Base-by-base conservation (phyloP, 805 yeast species). In the Saccharomycopsis schoenii region DNA sequence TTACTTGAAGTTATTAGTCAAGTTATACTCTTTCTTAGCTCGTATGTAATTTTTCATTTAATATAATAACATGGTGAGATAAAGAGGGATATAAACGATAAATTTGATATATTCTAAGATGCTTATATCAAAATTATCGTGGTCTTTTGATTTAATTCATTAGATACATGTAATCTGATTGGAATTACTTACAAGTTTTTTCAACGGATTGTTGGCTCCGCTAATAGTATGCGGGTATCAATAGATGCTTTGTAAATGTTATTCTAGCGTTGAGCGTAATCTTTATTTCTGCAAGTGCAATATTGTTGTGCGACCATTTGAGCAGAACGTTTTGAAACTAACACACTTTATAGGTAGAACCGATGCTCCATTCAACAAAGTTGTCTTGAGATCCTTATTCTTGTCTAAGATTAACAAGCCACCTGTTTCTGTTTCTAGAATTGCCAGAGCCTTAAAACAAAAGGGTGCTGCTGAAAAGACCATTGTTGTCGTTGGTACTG, bases 321-420 rank as follows among this genome's bases (percentile, higher is more conserved):
- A 80, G 84, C 84, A 80, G 83, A 79, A 62, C 64, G 62, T 58
- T 56, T 57, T 56, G 57, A 61, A 62, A 73, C 76, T 74, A 75
- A 78, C 82, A 60, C 47, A 42, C 51, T 65, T 61, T 65, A 62
- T 70, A 82, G 96, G 97, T 84, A 97, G 99, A 83, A 93, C 98
- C 74, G 97, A 92, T 79, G 90, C 96, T 80, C 86, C 92, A 76
- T 94, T 94, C 96, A 94, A 94, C 97, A 90, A 89, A 86, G 90
- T 92, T 73, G 79, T 94, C 82, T 88, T 94, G 78, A 90, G 81
- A 79, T 83, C 93, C 76, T 86, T 94, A 80, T 94, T 90, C 90
- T 84, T 94, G 75, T 93, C 98, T 70, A 94, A 94, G 93, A 82
- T 86, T 79, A 94, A 94, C 97, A 90, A 97, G 84, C 99, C 98